Evolutionary conservation across 257 asterid genomes (phyloP).

Genomic region (Lithospermum erythrorhizon): DNA sequence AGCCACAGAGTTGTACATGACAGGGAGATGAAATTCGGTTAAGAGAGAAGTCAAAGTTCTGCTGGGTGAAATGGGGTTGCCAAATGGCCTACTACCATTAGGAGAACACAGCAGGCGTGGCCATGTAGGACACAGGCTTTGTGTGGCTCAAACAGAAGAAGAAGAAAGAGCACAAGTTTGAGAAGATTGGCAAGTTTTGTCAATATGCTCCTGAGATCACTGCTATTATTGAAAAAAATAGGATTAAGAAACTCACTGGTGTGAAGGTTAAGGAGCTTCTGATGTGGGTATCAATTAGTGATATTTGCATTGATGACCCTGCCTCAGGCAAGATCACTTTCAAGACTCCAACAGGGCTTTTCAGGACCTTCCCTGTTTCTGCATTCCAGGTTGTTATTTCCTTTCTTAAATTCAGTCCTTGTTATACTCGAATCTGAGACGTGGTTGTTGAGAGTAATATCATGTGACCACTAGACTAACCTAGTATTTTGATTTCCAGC

Average conservation of each 20-base stretch:
- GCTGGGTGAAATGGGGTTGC: slow-evolving; percentile 41
- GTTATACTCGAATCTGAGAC: too few species aligned
- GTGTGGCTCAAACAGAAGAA: slow-evolving; percentile 59
- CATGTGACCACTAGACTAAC: too few species aligned
- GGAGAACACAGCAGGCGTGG: slow-evolving; percentile 44
- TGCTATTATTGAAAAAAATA: slow-evolving; percentile 37
- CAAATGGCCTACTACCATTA: slow-evolving; percentile 58
- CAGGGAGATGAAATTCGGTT: slow-evolving; percentile 46
- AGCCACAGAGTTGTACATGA: slow-evolving; percentile 49
- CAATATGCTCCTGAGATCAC: slow-evolving; percentile 53
- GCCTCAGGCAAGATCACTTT: slow-evolving; percentile 47
- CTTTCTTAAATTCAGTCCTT: too few species aligned
- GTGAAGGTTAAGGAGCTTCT: slow-evolving; percentile 63
- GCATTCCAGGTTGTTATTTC: slow-evolving; percentile 33
- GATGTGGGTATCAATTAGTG: slow-evolving; percentile 42
- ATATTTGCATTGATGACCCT: slow-evolving; percentile 35
- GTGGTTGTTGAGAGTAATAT: too few species aligned
- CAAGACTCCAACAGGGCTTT: slow-evolving; percentile 50
- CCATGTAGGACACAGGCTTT: slow-evolving; percentile 35
- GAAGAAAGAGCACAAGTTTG: slow-evolving; percentile 41
- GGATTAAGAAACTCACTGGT: slow-evolving; percentile 46
- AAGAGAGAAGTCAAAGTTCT: slow-evolving; percentile 39
- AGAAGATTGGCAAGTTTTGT: slow-evolving; percentile 31
- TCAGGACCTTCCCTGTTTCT: slow-evolving; percentile 36
- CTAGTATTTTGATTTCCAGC: too few species aligned